phyloP scores from a whole-genome alignment of 2,329 filamentous ascomycete genomes.

The Rutstroemia sp. region DNA sequence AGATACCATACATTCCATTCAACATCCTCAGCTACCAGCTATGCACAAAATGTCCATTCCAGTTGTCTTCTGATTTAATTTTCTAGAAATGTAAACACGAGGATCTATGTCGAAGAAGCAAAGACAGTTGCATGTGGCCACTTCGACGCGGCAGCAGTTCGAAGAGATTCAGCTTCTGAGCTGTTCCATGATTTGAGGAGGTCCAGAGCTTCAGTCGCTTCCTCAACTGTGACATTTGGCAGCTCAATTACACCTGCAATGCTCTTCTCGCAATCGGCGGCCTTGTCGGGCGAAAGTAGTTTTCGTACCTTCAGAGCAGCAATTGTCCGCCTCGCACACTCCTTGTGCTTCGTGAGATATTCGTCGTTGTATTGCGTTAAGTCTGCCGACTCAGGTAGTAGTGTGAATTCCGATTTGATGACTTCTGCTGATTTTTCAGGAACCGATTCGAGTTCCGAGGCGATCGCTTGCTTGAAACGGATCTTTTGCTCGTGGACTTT shows the following conservation, averaged over 20 bases:
- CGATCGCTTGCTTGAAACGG: constrained; percentile 58
- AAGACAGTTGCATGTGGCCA: constrained; percentile 31
- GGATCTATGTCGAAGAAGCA: neutral
- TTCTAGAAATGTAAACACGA: neutral
- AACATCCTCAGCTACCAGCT: too few relatives aligned
- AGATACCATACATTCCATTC: too few relatives aligned
- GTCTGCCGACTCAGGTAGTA: constrained; percentile 49
- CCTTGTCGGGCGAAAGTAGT: constrained; percentile 49
- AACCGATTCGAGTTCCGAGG: constrained; percentile 50
- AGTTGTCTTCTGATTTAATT: neutral
- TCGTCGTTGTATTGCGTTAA: constrained; percentile 59
- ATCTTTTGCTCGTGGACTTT: constrained; percentile 69
- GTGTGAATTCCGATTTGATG: constrained; percentile 60
- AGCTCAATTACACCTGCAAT: constrained; percentile 52
- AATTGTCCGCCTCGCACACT: constrained; percentile 55
- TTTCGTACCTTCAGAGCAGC: constrained; percentile 54
- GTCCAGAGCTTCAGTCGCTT: constrained; percentile 48
- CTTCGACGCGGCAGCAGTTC: constrained; percentile 40
- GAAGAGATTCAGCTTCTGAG: constrained; percentile 40
- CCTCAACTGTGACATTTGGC: constrained; percentile 42
- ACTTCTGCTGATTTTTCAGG: constrained; percentile 59
- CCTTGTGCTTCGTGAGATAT: constrained; percentile 55
- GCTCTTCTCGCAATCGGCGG: constrained; percentile 51
- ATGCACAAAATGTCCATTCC: neutral
- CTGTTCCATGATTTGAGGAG: constrained; percentile 45